Percentiles rank a stretch among this genome's conserved stretches.
Conservation (phyloP, 108 stramenopile species). For the Conticribra guillardii region DNA sequence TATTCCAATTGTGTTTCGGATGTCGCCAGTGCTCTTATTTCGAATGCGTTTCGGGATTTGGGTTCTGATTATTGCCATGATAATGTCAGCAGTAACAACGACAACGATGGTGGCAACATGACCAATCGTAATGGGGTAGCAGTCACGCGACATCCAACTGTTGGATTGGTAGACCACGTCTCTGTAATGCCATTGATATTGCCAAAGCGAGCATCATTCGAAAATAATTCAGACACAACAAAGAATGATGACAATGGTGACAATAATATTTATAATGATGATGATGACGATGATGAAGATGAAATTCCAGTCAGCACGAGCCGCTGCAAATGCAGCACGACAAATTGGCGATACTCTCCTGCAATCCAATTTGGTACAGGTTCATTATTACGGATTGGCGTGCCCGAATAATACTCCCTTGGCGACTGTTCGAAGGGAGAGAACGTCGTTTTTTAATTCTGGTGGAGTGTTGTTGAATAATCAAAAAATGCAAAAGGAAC, state of each 20-base stretch:
- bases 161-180: conserved; percentile 86
- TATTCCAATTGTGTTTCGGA: conserved; percentile 48
- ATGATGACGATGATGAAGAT: too few relatives aligned
- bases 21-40: conserved; percentile 53
- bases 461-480: conserved; percentile 25
- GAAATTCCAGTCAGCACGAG: conserved; percentile 1
- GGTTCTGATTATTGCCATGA: conserved; percentile 7
- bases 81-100: conserved; percentile 1
- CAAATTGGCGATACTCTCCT: conserved; percentile 52
- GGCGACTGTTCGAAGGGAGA: conserved; percentile 67
- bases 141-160: conserved; percentile 64
- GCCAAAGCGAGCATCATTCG: neutral
- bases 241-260: too few relatives aligned
- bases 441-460: conserved; percentile 73
- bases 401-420: conserved; percentile 65
- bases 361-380: conserved; percentile 34
- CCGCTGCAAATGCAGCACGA: conserved; percentile 57
- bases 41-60: conserved; percentile 30
- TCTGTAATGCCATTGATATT: conserved; percentile 68
- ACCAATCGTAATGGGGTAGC: neutral
- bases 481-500: neutral
- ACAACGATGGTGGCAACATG: neutral
- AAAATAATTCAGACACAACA: neutral
- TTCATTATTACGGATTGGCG: conserved; percentile 78
- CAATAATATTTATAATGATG: too few relatives aligned